Base-by-base conservation (phyloP, 495 filamentous ascomycete genomes). In the Talaromyces borbonicus region DNA sequence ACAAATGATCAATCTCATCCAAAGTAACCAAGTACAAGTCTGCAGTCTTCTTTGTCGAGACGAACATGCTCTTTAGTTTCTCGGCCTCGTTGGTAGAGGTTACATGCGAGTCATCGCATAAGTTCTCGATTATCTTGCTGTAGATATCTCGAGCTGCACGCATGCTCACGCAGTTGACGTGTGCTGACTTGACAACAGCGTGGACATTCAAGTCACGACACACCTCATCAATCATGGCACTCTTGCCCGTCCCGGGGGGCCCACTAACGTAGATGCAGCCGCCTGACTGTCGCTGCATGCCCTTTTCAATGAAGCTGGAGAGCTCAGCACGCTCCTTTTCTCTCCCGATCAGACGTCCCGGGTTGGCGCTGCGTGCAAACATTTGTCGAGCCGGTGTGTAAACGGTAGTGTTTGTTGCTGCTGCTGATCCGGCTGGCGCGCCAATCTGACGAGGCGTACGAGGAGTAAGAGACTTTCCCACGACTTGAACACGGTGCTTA, bases 251-350 rank as follows among this genome's bases (percentile, higher is more conserved):
- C 1, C 92, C 92, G 2, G 92, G 92, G 23, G 92, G 92, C 0
- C 92, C 92, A 52, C 88, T 95, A 52, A 99, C 80, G 58, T 99
- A 99, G 29, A 95, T 72, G 57, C 89, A 95, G n/a, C 88, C 87
- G 39, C 85, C 83, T 15, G 74, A 73, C 8, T 68, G 68, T 12
- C 74, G 59, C 8, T 72, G 63, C 8, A 83, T 63, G 49, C 82
- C 78, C 30, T 76, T 70, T 27, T 74, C 63, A 31, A 99, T 70
- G 51, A 97, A 96, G 0, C 53, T 53, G 3, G 67, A 60, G 18
- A 99, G 65, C 43, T 90, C 79, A 15, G 74, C 65, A 42, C 82
- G 76, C 57, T 99, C 92, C 0, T 77, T 63, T 26, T 95, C 87
- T 29, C 92, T 79, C 27, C 92, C 92, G 55, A 96, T 71, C 30